Evolutionary conservation across 306 rosid genomes (phyloP), one percentile per base, ranked within the genome.

Genomic region (Dryas alaskensis): DNA sequence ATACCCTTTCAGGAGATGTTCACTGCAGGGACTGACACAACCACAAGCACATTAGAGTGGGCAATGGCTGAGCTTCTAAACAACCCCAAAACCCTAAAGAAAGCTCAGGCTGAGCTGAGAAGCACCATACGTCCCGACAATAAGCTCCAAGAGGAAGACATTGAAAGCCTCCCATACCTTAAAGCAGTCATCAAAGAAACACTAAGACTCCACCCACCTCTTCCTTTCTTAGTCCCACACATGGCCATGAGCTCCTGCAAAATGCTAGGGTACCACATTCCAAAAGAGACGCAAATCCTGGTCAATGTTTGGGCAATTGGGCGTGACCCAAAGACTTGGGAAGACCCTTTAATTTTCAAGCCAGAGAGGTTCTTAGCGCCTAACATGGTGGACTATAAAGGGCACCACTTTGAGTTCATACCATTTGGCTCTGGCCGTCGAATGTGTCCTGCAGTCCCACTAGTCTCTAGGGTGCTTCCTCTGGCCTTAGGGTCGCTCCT

Each of bases 221-320:
- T 93, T 59, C 98, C 98, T 25, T 81, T 93, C 75, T 48, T 93
- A 70, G 96, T 93, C 61, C 98, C 98, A 19, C 97, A 85, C 80
- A 89, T 86, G 98, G 97, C 97, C 65, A 80, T 82, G 91, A 86
- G 85, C 25, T 67, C 87, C 1, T 80, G 96, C 76, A 63, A 76
- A 7, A 76, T 93, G 79, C 79, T 65, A 8, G 92, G 90, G 63
- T 85, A 85, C 71, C 7, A 50, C n/a, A 87, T 93, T 48, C 97
- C 98, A 0, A 85, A 91, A 63, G 85, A 81, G 12, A 86, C 98
- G 1, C 97, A 93, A 62, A 54, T 91, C 44, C 73, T 93, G 0
- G 98, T 93, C 10, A 93, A 93, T 61, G 93, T 86, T 49, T 91
- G 97, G 98, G 98, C 97, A n/a, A 91, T 93, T 51, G 97, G 97